These are phyloP conservation scores for Citrullus mucosospermus DNA, from an alignment of 306 rosid species.

Conservation along the genomic window DNA sequence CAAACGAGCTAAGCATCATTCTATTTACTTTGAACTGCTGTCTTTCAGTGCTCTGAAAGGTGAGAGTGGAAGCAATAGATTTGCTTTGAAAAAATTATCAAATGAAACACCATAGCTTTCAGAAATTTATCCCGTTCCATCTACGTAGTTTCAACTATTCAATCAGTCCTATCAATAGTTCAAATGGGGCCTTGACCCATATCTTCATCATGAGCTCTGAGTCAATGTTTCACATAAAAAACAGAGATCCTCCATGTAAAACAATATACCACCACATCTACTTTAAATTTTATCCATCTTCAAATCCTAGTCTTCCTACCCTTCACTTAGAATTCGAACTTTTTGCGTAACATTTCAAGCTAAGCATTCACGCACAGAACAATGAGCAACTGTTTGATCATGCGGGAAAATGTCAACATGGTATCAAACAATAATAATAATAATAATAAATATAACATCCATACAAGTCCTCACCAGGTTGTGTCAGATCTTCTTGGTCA, in stretches of 20 bases:
- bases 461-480: constrained; percentile 33
- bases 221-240: not conserved
- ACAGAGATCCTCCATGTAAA: not conserved
- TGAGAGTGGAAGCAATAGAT: not conserved
- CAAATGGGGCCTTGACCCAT: not conserved
- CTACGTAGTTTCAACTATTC: not conserved
- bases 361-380: not conserved
- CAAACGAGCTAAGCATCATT: not conserved
- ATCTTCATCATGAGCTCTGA: not conserved
- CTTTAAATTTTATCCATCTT: not conserved
- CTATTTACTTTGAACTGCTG: not conserved
- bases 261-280: not conserved
- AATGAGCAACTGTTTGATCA: constrained; percentile 65
- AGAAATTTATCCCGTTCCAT: not conserved
- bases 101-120: not conserved
- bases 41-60: not conserved
- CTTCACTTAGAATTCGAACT: not conserved
- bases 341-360: not conserved
- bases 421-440: not conserved
- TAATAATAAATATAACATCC: constrained; percentile 12
- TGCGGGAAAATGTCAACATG: constrained; percentile 32
- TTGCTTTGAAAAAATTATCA: not conserved
- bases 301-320: not conserved
- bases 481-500: constrained; percentile 42
- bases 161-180: not conserved